A percentile compares a stretch with the other conserved stretches of the same genome.
These are phyloP conservation scores for Salix exigua DNA, from an alignment of 345 rosid genomes.

Conservation along the genomic window DNA sequence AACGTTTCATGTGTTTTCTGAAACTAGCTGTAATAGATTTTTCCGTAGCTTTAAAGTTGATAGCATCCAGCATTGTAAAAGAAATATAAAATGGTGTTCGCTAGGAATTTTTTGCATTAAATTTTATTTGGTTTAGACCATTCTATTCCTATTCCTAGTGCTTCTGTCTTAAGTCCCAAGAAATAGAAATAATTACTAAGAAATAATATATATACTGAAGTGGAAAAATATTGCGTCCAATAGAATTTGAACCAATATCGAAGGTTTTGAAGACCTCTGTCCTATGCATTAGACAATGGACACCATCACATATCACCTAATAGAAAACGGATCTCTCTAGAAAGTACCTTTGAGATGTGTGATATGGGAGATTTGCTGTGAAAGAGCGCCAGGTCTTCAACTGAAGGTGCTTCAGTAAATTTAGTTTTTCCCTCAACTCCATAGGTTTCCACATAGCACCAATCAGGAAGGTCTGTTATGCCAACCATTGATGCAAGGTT, in stretches of 20 bases:
- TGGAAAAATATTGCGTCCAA: too few species aligned
- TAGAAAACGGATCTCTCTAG: neutral
- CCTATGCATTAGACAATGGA: too few species aligned
- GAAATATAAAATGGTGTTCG: neutral
- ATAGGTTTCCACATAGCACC: constrained; percentile 71
- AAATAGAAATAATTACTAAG: too few species aligned
- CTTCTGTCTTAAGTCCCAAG: neutral
- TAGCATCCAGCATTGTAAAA: neutral
- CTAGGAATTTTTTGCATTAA: neutral
- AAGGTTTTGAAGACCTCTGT: too few species aligned
- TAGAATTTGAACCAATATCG: too few species aligned
- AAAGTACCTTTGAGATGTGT: constrained; percentile 70
- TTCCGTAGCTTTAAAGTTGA: neutral
- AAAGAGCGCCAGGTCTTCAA: constrained; percentile 59
- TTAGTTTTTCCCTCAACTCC: constrained; percentile 55
- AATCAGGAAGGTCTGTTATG: constrained; percentile 81
- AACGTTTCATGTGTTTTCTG: neutral
- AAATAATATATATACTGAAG: too few species aligned
- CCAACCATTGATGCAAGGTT: constrained; percentile 76
- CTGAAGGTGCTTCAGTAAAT: constrained; percentile 71
- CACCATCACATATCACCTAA: too few species aligned
- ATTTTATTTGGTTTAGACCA: neutral
- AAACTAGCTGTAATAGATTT: neutral
- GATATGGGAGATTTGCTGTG: constrained; percentile 79
- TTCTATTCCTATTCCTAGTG: neutral